These are phyloP conservation scores for Fusarium udum DNA, from an alignment of 2,329 filamentous ascomycete genomes.

Conservation along the genomic window DNA sequence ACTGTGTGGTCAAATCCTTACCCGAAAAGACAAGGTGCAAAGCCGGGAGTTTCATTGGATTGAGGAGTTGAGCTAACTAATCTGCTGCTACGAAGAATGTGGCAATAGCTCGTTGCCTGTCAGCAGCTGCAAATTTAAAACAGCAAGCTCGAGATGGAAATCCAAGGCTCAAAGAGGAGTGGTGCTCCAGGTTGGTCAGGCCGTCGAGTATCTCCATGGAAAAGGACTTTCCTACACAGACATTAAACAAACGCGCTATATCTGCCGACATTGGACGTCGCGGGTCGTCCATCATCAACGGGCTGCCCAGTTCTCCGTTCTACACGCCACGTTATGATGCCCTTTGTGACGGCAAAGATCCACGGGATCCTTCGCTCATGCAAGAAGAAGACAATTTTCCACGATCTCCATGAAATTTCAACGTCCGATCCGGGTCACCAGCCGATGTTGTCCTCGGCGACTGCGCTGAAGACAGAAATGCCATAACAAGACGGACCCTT, in stretches of 20 bases:
- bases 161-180: neutral
- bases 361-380: neutral
- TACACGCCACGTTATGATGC: neutral
- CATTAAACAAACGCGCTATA: constrained; percentile 13
- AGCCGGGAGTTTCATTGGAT: neutral
- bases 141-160: neutral
- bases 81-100: neutral
- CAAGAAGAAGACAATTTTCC: neutral
- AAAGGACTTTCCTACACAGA: constrained; percentile 43
- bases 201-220: constrained; percentile 44
- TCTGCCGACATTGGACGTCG: no score
- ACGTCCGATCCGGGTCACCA: constrained; percentile 33
- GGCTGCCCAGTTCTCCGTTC: no score
- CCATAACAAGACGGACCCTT: neutral
- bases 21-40: neutral
- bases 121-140: neutral
- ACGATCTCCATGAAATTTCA: neutral
- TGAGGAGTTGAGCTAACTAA: neutral
- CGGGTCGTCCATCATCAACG: neutral
- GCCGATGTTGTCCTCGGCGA: constrained; percentile 45
- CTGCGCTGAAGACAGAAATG: constrained; percentile 33
- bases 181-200: constrained; percentile 37
- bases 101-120: neutral
- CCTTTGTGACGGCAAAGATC: neutral
- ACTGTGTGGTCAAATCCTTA: no score